Conservation (phyloP, 176 grass and related monocot species). For the Avena sativa region DNA sequence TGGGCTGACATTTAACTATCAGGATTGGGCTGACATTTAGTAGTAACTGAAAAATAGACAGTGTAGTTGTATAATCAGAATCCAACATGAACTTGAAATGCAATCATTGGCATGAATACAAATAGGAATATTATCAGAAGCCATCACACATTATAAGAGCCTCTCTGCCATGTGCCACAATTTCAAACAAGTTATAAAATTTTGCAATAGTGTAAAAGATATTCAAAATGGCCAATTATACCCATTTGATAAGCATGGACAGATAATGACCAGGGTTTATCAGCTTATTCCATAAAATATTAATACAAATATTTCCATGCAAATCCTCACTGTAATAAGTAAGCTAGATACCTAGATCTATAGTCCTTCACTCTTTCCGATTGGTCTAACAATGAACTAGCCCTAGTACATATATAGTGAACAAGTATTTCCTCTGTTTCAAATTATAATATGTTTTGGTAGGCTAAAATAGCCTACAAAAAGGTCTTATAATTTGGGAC, state of each 20-base stretch:
- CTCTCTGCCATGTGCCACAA: background rate
- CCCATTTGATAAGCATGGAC: too few species aligned
- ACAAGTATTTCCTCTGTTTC: background rate
- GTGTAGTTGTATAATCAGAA: too few species aligned
- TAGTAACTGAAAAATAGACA: too few species aligned
- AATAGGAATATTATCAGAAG: background rate
- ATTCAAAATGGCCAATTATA: background rate
- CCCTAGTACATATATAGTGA: background rate
- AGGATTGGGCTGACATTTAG: too few species aligned
- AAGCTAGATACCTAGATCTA: background rate
- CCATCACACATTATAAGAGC: background rate
- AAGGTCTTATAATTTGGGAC: too few species aligned
- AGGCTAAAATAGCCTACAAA: too few species aligned
- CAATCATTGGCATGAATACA: background rate
- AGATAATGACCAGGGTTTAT: background rate
- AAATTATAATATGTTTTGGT: too few species aligned
- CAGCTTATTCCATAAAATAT: background rate
- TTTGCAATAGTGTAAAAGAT: background rate
- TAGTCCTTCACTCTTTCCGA: background rate
- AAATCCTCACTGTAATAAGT: background rate
- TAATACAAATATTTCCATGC: background rate
- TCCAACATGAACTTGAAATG: constrained; percentile 28
- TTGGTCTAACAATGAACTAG: background rate
- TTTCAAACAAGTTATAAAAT: background rate
- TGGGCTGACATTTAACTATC: too few species aligned